A percentile compares a stretch with the other conserved stretches of the same genome.
Conservation (phyloP, 2,329 filamentous ascomycete genomes). For the Trichoderma sp. region DNA sequence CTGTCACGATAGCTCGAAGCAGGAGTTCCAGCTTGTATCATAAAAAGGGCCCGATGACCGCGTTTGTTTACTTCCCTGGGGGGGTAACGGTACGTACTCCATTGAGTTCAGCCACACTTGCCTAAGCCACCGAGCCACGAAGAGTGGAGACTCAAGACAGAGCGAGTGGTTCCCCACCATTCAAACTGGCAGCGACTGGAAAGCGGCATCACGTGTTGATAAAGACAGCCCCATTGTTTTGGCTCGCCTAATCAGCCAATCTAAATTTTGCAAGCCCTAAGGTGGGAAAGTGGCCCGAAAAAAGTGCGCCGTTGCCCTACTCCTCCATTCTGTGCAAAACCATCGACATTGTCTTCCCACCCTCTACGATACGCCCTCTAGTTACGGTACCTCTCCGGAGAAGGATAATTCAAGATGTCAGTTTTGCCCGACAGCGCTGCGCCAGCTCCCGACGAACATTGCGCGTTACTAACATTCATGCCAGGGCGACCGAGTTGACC, state of each 20-base stretch:
- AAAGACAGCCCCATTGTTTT: slow-evolving; percentile 21
- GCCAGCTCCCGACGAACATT: slow-evolving; percentile 22
- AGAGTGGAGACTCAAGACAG: not conserved
- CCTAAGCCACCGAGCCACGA: not conserved
- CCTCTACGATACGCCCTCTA: slow-evolving; percentile 39
- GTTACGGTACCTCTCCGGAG: slow-evolving; percentile 39
- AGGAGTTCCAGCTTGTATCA: slow-evolving; percentile 22
- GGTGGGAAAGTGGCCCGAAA: slow-evolving; percentile 32
- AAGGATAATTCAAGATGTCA: slow-evolving; percentile 45
- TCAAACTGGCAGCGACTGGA: not conserved
- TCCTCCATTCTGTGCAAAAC: slow-evolving; percentile 38
- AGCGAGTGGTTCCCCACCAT: not conserved
- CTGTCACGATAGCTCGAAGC: slow-evolving; percentile 21
- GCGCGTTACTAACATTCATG: slow-evolving; percentile 32
- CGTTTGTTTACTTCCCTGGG: slow-evolving; percentile 23
- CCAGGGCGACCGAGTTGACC: slow-evolving; percentile 96
- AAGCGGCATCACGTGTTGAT: slow-evolving; percentile 29
- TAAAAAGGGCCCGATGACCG: slow-evolving; percentile 29
- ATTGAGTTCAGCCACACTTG: slow-evolving; percentile 1
- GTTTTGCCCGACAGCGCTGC: slow-evolving; percentile 25
- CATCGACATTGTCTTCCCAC: slow-evolving; percentile 36
- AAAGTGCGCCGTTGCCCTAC: slow-evolving; percentile 38
- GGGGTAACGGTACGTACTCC: slow-evolving; percentile 21
- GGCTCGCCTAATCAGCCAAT: slow-evolving; percentile 33
- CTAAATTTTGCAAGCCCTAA: slow-evolving; percentile 44